These are phyloP conservation scores for Blastocystis sp. DNA, from an alignment of 352 stramenopile genomes.

Conservation along the genomic window DNA sequence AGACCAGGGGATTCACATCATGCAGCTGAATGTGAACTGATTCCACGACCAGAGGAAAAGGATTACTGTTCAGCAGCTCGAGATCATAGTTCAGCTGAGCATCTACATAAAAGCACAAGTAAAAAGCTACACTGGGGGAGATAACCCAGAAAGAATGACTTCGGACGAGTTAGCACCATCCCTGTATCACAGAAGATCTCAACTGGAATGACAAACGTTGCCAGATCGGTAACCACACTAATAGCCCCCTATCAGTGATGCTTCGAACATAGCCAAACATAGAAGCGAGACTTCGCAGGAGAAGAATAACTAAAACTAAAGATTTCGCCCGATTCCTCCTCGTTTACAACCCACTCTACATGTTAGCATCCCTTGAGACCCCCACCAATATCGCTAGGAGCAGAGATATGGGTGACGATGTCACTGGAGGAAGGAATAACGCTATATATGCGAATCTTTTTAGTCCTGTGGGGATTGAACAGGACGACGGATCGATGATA, in stretches of 20 bases:
- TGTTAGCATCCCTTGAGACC: not conserved
- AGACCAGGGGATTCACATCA: not conserved
- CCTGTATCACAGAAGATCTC: not conserved
- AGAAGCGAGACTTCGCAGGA: not conserved
- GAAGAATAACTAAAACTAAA: not conserved
- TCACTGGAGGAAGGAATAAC: not conserved
- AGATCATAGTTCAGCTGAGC: not conserved
- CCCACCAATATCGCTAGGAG: slow-evolving; percentile 1
- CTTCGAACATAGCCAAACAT: not conserved
- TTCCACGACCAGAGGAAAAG: not conserved
- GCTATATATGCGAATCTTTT: slow-evolving; percentile 33
- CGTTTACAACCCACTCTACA: slow-evolving; percentile 8
- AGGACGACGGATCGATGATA: slow-evolving; percentile 25
- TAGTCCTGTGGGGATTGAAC: not conserved
- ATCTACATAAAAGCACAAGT: not conserved
- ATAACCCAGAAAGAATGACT: not conserved
- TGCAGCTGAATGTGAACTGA: not conserved
- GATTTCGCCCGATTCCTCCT: not conserved
- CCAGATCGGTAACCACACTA: not conserved
- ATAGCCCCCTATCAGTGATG: not conserved
- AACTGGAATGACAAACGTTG: slow-evolving; percentile 34
- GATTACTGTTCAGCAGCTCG: slow-evolving; percentile 48
- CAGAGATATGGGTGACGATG: not conserved
- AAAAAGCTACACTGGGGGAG: not conserved
- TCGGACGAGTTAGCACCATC: not conserved